Conservation (phyloP, 75 land plant species). For the Chamaecyparis obtusa region DNA sequence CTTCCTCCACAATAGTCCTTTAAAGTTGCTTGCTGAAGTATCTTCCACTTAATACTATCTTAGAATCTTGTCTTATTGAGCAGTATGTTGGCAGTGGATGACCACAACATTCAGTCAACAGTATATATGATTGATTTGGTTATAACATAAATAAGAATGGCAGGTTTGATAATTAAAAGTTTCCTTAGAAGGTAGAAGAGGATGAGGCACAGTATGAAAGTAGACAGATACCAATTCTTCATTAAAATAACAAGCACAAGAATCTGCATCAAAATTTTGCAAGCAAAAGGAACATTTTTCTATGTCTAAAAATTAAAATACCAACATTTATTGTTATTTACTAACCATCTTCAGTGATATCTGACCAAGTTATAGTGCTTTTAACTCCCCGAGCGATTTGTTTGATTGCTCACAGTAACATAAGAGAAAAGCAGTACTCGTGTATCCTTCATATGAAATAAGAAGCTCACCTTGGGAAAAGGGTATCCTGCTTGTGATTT, state of each 20-base stretch:
- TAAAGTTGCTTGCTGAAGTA: background rate
- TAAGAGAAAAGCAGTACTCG: background rate
- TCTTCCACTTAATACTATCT: background rate
- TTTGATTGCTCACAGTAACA: background rate
- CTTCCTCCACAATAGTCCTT: background rate
- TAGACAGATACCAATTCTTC: background rate
- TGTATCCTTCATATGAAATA: background rate
- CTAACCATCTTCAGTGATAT: background rate
- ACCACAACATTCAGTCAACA: background rate
- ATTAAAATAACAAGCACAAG: background rate
- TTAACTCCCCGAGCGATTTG: background rate
- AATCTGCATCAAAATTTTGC: slow-evolving; percentile 3
- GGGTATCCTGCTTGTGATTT: slow-evolving; percentile 62
- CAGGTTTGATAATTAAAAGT: background rate
- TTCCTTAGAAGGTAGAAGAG: background rate
- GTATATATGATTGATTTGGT: background rate
- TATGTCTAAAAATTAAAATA: background rate
- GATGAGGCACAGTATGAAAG: background rate
- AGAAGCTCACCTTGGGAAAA: slow-evolving; percentile 65
- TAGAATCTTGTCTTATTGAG: background rate
- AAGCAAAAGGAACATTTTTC: background rate
- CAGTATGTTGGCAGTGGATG: background rate
- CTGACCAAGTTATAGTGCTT: background rate
- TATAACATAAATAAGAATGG: background rate
- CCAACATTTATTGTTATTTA: background rate